Conservation (phyloP, 345 rosid species). For the Gossypium sturtianum region DNA sequence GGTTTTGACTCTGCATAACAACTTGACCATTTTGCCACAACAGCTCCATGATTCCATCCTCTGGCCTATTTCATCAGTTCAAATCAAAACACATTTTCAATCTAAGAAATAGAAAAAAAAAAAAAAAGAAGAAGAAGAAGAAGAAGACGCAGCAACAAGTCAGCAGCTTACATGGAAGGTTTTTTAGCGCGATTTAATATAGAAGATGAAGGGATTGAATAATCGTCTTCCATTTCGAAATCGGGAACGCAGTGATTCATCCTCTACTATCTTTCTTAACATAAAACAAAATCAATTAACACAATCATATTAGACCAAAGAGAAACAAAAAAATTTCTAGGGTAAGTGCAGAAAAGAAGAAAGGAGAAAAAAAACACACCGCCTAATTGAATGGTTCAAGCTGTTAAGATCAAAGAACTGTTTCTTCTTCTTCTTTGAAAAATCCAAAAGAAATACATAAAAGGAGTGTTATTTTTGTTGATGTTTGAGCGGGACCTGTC, state of each 20-base stretch:
- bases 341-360: background rate
- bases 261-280: background rate
- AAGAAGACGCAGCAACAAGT: background rate
- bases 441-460: background rate
- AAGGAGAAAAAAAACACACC: background rate
- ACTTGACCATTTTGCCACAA: constrained; percentile 92
- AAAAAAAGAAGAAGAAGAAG: background rate
- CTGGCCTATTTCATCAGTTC: constrained; percentile 33
- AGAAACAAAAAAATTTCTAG: background rate
- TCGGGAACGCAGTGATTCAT: constrained; percentile 82
- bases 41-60: constrained; percentile 78
- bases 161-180: constrained; percentile 36
- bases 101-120: background rate
- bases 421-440: background rate
- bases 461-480: background rate
- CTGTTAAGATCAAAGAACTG: background rate
- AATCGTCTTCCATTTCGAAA: constrained; percentile 54
- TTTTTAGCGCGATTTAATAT: constrained; percentile 32
- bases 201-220: constrained; percentile 34
- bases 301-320: background rate
- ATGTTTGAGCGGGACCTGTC: background rate
- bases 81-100: background rate
- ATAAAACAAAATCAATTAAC: background rate
- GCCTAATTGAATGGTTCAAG: background rate
- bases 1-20: constrained; percentile 61